Evolutionary conservation across 2,329 filamentous ascomycete genomes (phyloP), one percentile per base, ranked within the genome.

Genomic region (Xylariales sp.): DNA sequence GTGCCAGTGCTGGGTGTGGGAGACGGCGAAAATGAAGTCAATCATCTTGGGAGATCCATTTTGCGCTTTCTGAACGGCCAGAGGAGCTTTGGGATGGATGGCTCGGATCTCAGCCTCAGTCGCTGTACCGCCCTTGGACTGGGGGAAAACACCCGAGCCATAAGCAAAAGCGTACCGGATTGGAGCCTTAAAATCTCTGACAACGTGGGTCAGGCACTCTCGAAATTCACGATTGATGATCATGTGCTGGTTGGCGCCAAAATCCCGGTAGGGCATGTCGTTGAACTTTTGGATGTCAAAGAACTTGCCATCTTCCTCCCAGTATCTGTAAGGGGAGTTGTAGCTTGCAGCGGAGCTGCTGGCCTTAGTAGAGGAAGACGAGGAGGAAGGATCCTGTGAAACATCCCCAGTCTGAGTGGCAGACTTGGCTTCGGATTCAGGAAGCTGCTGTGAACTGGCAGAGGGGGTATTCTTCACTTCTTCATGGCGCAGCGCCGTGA

Each of bases 151-250:
- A 4, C 93, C 93, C 5, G 91, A 97, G 16, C 93, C 93, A 57
- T 98, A 98, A 2, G 93, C 93, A 61, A 98, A 95, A 12, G 90
- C 91, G 67, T 97, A 97, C 40, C 90, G 81, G 49, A 98, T 95
- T 0, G 93, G 91, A 1, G 93, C 91, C 36, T 83, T 76, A 62
- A 98, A 97, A 54, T 94, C 80, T 78, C 89, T 93, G 16, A 96
- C 70, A 47, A 97, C 86, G 52, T 89, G 80, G 38, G 90, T 81
- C 53, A 98, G 65, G 11, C 84, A 84, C 61, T 96, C 86, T 56
- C 95, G 96, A 62, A 97, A 93, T 59, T 97, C 90, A 56, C 88
- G 82, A 57, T 97, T 94, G 56, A 97, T 94, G 43, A 88, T 74
- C 72, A 97, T 95, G 64, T 97, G 87, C 62, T 98, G 93, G 52